Percentiles rank a stretch among this genome's conserved stretches.
These are phyloP conservation scores for Trichoderma sp. DNA, from an alignment of 2,329 filamentous ascomycete genomes.

Conservation along the genomic window DNA sequence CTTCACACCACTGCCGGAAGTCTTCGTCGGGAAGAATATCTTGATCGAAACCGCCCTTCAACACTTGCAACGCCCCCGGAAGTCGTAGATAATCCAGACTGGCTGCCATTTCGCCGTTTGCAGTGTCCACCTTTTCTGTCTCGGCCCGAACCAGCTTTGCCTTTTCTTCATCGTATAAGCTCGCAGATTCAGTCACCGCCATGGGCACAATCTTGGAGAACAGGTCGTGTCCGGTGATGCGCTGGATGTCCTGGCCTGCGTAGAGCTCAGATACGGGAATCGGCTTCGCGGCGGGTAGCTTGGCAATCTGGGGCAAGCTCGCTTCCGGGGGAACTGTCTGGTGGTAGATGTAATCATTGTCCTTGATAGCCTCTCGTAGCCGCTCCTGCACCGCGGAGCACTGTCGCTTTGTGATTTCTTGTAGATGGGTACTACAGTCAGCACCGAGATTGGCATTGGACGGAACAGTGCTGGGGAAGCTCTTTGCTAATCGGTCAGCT, in stretches of 20 bases:
- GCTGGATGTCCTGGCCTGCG: constrained; percentile 92
- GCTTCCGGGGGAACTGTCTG: constrained; percentile 86
- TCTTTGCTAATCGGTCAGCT: constrained; percentile 70
- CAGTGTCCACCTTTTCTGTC: constrained; percentile 86
- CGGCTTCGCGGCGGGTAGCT: constrained; percentile 91
- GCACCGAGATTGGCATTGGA: constrained; percentile 78
- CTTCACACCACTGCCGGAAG: constrained; percentile 90
- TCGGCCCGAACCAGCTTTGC: constrained; percentile 92
- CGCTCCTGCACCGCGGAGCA: constrained; percentile 77
- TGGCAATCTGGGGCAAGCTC: constrained; percentile 75
- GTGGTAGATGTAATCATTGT: constrained; percentile 99
- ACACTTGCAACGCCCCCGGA: constrained; percentile 81
- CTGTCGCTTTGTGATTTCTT: constrained; percentile 84
- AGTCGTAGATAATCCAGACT: constrained; percentile 91
- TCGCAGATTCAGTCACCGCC: constrained; percentile 93
- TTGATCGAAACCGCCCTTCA: constrained; percentile 91
- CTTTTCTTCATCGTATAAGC: constrained; percentile 97
- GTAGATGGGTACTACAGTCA: constrained; percentile 70
- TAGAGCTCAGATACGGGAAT: constrained; percentile 97
- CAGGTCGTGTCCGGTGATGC: constrained; percentile 94
- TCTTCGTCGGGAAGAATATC: constrained; percentile 86
- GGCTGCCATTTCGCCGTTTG: constrained; percentile 93
- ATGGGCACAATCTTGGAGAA: constrained; percentile 97
- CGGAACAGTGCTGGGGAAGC: constrained; percentile 77
- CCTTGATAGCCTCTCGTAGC: constrained; percentile 72